Evolutionary conservation across 345 rosid species (phyloP).

Genomic region (Schrenkiella parvula): DNA sequence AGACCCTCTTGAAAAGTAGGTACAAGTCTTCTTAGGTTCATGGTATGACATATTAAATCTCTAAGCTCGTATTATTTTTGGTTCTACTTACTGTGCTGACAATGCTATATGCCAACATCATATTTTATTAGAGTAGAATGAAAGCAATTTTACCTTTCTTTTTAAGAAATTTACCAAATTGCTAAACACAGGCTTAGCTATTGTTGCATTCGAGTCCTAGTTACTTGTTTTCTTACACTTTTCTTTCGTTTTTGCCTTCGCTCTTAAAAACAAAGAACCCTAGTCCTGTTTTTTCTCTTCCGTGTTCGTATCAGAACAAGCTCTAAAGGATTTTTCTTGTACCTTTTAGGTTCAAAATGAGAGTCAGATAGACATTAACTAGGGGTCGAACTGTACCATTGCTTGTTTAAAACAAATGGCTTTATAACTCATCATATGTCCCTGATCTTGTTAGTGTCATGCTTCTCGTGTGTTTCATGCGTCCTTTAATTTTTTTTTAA

Average conservation of each 20-base stretch:
- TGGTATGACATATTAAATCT: neutral
- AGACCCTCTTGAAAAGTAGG: neutral
- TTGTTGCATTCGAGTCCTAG: neutral
- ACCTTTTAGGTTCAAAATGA: neutral
- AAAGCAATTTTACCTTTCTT: neutral
- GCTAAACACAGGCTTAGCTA: neutral
- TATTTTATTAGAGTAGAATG: neutral
- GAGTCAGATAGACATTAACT: neutral
- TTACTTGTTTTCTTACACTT: neutral
- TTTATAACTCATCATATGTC: neutral
- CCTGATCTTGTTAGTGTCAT: neutral
- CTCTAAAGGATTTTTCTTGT: neutral
- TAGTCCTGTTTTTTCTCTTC: too few species aligned
- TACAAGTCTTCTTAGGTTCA: neutral
- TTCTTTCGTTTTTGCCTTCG: neutral
- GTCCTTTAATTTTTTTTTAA: neutral
- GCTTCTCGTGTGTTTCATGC: neutral
- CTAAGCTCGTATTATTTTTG: neutral
- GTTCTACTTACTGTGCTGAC: neutral
- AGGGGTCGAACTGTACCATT: neutral
- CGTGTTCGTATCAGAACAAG: too few species aligned
- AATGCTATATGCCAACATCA: neutral
- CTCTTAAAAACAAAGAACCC: too few species aligned
- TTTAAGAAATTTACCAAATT: neutral
- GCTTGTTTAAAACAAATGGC: neutral